Conservation (phyloP, 257 asterid species). For the Marsdenia floribunda region DNA sequence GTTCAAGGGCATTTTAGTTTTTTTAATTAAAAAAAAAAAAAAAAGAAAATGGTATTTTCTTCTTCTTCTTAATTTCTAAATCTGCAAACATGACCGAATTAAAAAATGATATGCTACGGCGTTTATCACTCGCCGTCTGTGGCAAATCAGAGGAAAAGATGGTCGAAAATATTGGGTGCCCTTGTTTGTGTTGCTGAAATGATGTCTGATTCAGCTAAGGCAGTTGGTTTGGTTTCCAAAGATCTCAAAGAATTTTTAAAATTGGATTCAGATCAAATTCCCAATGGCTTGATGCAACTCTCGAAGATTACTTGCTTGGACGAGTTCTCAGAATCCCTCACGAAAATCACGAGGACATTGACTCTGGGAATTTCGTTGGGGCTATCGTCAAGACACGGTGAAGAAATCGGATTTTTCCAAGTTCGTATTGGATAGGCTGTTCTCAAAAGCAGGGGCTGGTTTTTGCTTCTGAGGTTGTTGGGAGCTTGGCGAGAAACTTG, state of each 20-base stretch:
- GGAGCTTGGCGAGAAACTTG: conserved; percentile 56
- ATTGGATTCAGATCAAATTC: conserved; percentile 60
- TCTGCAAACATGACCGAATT: too few species aligned
- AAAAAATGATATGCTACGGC: too few species aligned
- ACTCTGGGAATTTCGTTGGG: conserved; percentile 51
- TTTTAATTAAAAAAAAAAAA: too few species aligned
- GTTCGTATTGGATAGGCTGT: conserved; percentile 38
- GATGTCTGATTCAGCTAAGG: conserved; percentile 61
- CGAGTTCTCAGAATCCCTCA: conserved; percentile 45
- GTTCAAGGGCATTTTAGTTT: too few species aligned
- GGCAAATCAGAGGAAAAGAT: conserved; percentile 43
- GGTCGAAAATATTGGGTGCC: conserved; percentile 35
- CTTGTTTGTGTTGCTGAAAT: conserved; percentile 43
- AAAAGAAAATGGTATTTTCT: too few species aligned
- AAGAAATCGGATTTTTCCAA: conserved; percentile 26
- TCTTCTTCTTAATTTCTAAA: too few species aligned
- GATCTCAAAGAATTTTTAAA: conserved; percentile 50
- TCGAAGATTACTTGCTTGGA: conserved; percentile 49
- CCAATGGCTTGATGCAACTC: conserved; percentile 62
- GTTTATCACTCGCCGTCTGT: conserved; percentile 49
- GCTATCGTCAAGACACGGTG: conserved; percentile 22
- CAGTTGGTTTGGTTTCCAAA: conserved; percentile 49
- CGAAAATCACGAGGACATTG: conserved; percentile 37
- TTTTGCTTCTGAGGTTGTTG: conserved; percentile 64
- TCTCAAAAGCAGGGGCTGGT: conserved; percentile 59